Evolutionary conservation across 768 basidiomycete species (phyloP).

Genomic region (Tricholoma saponaceum): DNA sequence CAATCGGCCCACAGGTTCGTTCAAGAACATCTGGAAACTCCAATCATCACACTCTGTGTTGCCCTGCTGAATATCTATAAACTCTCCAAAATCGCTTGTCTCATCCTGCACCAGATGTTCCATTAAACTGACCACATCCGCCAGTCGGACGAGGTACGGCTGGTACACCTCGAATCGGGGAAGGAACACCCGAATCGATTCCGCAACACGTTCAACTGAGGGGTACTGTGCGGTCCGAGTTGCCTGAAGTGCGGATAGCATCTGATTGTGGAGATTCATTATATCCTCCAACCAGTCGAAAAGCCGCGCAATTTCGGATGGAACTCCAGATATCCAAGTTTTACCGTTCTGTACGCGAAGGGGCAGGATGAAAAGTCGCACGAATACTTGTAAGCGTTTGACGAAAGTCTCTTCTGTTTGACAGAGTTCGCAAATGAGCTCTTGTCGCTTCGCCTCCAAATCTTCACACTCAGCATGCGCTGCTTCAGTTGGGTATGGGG

Average conservation of each 20-base stretch:
- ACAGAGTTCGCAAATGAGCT: slow-evolving; percentile 56
- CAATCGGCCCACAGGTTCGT: slow-evolving; percentile 73
- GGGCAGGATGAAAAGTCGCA: slow-evolving; percentile 73
- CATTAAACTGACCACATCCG: slow-evolving; percentile 51
- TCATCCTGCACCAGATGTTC: slow-evolving; percentile 43
- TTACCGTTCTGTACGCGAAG: slow-evolving; percentile 68
- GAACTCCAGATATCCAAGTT: slow-evolving; percentile 80
- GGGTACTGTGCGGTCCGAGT: slow-evolving; percentile 37
- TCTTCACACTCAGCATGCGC: neutral
- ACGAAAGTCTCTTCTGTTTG: slow-evolving; percentile 70
- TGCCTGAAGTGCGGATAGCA: slow-evolving; percentile 38
- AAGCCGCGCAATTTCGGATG: slow-evolving; percentile 59
- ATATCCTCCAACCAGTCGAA: slow-evolving; percentile 92
- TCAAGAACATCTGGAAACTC: slow-evolving; percentile 62
- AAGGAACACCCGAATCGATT: slow-evolving; percentile 56
- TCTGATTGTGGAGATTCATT: slow-evolving; percentile 65
- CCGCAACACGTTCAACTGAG: slow-evolving; percentile 51
- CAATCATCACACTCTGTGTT: slow-evolving; percentile 53
- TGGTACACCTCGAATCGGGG: slow-evolving; percentile 77
- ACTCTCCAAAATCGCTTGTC: slow-evolving; percentile 80
- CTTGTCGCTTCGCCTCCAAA: slow-evolving; percentile 12
- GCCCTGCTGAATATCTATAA: slow-evolving; percentile 64
- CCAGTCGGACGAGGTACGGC: slow-evolving; percentile 76
- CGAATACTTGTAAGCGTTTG: slow-evolving; percentile 56
- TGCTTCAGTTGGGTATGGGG: neutral